Evolutionary conservation across 2,329 filamentous ascomycete species (phyloP).

Genomic region (Penicillium polonicum): DNA sequence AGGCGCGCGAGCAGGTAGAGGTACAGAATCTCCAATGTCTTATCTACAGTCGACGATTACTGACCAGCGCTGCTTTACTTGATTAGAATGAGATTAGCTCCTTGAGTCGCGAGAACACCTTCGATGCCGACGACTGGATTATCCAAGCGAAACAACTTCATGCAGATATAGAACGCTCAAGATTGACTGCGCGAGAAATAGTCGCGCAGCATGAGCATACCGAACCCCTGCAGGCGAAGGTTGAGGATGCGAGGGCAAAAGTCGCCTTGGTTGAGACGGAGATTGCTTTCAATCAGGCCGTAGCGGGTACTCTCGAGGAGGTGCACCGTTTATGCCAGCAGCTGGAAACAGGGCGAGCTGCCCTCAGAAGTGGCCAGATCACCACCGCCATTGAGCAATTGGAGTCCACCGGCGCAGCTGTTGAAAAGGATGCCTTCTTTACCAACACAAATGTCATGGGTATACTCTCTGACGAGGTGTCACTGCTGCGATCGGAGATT

Average conservation of each 20-base stretch:
- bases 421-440: slow-evolving; percentile 31
- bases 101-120: slow-evolving; percentile 73
- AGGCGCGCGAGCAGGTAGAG: slow-evolving; percentile 55
- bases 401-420: slow-evolving; percentile 42
- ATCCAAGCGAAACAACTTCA: slow-evolving; percentile 79
- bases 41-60: neutral
- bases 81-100: slow-evolving; percentile 67
- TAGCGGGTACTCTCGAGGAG: slow-evolving; percentile 52
- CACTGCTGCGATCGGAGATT: slow-evolving; percentile 65
- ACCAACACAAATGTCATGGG: slow-evolving; percentile 42
- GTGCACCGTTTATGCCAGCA: slow-evolving; percentile 51
- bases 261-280: slow-evolving; percentile 57
- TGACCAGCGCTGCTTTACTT: slow-evolving; percentile 11
- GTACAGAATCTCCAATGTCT: slow-evolving; percentile 31
- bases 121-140: slow-evolving; percentile 84
- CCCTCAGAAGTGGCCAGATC: slow-evolving; percentile 47
- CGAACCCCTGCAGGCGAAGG: slow-evolving; percentile 61
- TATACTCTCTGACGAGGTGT: slow-evolving; percentile 64
- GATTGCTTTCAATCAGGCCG: slow-evolving; percentile 58
- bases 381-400: slow-evolving; percentile 50
- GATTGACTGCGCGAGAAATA: slow-evolving; percentile 76
- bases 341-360: slow-evolving; percentile 49
- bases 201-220: slow-evolving; percentile 72
- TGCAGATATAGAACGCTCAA: slow-evolving; percentile 78
- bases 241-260: slow-evolving; percentile 60